Conservation (phyloP, 2,329 filamentous ascomycete genomes). For the Trichoderma atroviride region DNA sequence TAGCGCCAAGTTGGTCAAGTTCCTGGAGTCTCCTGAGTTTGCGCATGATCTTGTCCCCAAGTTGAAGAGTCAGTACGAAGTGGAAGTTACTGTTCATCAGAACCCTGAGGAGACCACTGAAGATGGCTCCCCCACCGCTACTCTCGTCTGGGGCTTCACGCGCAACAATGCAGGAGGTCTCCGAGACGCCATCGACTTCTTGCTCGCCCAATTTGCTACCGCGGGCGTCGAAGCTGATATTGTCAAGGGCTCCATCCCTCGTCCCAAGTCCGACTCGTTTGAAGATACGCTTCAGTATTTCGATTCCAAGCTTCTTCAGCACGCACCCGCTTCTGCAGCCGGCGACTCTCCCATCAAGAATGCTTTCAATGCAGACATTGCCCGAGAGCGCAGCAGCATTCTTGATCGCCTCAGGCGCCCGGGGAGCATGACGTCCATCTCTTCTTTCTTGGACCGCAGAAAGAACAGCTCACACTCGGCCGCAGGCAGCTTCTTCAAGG, state of each 20-base stretch:
- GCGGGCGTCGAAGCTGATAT: slow-evolving; percentile 86
- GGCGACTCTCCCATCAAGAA: slow-evolving; percentile 89
- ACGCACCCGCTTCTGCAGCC: slow-evolving; percentile 76
- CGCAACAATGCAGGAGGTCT: slow-evolving; percentile 95
- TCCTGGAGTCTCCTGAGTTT: slow-evolving; percentile 81
- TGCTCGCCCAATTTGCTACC: slow-evolving; percentile 82
- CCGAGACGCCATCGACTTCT: slow-evolving; percentile 92
- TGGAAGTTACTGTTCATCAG: slow-evolving; percentile 76
- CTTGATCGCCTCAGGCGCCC: slow-evolving; percentile 94
- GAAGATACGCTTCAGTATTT: slow-evolving; percentile 97
- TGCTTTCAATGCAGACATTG: slow-evolving; percentile 79
- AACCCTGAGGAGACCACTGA: slow-evolving; percentile 61
- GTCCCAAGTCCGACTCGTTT: slow-evolving; percentile 98
- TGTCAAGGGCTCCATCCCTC: slow-evolving; percentile 91
- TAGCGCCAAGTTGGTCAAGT: slow-evolving; percentile 74
- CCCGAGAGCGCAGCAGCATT: slow-evolving; percentile 77
- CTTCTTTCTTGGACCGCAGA: slow-evolving; percentile 91
- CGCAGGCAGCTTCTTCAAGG: slow-evolving; percentile 86
- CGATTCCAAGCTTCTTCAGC: slow-evolving; percentile 93
- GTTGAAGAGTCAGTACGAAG: slow-evolving; percentile 88
- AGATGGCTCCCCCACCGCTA: slow-evolving; percentile 60
- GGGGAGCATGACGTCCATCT: slow-evolving; percentile 90
- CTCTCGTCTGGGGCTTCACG: slow-evolving; percentile 80
- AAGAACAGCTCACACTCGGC: slow-evolving; percentile 91
- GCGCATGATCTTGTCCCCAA: slow-evolving; percentile 77